Conservation (phyloP, 1,284 basidiomycete species). For the Cystobasidium pallidum region DNA sequence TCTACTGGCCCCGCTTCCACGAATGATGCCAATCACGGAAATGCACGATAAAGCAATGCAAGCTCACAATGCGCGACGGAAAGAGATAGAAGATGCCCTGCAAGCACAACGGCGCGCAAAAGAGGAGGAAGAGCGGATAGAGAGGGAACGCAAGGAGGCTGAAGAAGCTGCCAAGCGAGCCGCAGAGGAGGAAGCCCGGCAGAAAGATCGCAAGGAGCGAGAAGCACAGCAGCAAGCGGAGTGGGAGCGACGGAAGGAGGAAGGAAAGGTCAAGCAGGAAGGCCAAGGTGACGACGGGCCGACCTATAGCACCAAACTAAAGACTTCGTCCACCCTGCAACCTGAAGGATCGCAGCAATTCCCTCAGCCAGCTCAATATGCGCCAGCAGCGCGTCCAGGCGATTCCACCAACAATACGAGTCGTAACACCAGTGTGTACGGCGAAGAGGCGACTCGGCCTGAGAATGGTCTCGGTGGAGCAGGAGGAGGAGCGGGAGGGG, state of each 20-base stretch:
- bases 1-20: constrained; percentile 27
- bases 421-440: not conserved
- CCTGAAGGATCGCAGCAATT: not conserved
- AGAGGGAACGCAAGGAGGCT: constrained; percentile 14
- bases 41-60: constrained; percentile 43
- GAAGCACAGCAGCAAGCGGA: constrained; percentile 24
- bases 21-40: constrained; percentile 31
- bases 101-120: constrained; percentile 29
- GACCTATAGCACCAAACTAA: too few relatives aligned
- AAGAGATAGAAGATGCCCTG: constrained; percentile 27
- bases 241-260: not conserved
- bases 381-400: not conserved
- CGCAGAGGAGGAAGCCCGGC: constrained; percentile 13
- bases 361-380: not conserved
- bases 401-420: not conserved
- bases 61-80: constrained; percentile 28
- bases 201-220: constrained; percentile 24
- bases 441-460: not conserved
- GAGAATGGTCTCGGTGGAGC: not conserved
- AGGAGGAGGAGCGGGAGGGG: not conserved
- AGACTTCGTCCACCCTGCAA: not conserved
- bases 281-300: too few relatives aligned
- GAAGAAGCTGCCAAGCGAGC: constrained; percentile 29
- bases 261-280: not conserved
- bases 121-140: constrained; percentile 39